phyloP scores from a whole-genome alignment of 352 stramenopile species.

The Globisporangium abappressorium region DNA sequence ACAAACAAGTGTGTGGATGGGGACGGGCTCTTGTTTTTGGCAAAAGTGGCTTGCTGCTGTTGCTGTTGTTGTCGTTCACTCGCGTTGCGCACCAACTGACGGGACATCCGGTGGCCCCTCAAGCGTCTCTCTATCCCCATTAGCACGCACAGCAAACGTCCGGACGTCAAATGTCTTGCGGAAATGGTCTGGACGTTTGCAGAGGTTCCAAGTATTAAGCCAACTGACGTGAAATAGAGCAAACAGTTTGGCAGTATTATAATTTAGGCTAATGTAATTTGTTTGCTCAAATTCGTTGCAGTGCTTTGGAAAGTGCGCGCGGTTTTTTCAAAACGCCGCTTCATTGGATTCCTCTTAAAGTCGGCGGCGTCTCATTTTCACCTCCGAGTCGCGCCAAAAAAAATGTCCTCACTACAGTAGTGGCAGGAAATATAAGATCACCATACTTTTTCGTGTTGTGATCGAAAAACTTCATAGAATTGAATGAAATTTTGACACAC shows the following conservation, averaged over 20 bases:
- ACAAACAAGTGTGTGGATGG: background rate
- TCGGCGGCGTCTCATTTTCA: too few relatives aligned
- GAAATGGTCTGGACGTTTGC: background rate
- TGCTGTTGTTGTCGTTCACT: background rate
- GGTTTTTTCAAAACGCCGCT: too few relatives aligned
- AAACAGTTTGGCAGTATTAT: background rate
- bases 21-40: background rate
- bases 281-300: too few relatives aligned
- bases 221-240: background rate
- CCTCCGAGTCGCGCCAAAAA: too few relatives aligned
- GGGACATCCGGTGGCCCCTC: background rate
- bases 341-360: too few relatives aligned
- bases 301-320: too few relatives aligned
- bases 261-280: too few relatives aligned
- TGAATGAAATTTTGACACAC: too few relatives aligned
- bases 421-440: too few relatives aligned
- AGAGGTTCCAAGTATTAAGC: background rate
- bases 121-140: background rate
- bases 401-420: too few relatives aligned
- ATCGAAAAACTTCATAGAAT: too few relatives aligned
- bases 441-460: too few relatives aligned
- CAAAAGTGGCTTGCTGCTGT: background rate
- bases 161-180: background rate
- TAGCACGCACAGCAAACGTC: background rate
- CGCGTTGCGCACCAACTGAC: background rate